Conservation (phyloP, 2,329 filamentous ascomycete species). For the Penicillium sp. region DNA sequence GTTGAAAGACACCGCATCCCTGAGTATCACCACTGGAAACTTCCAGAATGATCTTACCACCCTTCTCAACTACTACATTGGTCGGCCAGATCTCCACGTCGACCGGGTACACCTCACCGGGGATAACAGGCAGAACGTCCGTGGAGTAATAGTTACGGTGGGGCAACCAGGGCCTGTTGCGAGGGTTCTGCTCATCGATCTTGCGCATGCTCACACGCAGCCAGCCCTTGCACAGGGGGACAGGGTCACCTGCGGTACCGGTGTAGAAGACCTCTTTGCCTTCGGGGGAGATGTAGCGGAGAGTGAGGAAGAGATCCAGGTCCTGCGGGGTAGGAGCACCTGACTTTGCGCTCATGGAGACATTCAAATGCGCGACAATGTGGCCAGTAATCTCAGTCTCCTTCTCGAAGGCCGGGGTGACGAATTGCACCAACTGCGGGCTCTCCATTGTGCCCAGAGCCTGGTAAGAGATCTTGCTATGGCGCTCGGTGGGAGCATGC, state of each 20-base stretch:
- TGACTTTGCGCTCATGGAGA: slow-evolving; percentile 53
- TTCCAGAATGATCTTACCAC: slow-evolving; percentile 33
- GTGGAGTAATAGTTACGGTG: slow-evolving; percentile 54
- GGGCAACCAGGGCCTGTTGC: slow-evolving; percentile 50
- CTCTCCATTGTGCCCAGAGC: slow-evolving; percentile 61
- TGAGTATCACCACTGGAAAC: slow-evolving; percentile 52
- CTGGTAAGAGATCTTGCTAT: slow-evolving; percentile 56
- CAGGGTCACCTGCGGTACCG: slow-evolving; percentile 57
- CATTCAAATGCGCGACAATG: slow-evolving; percentile 63
- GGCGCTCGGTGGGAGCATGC: slow-evolving; percentile 28
- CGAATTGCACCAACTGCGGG: slow-evolving; percentile 59
- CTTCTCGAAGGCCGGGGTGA: slow-evolving; percentile 57
- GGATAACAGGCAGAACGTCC: slow-evolving; percentile 50
- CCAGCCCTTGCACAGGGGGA: slow-evolving; percentile 58
- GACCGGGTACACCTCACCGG: slow-evolving; percentile 53
- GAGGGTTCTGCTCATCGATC: slow-evolving; percentile 46
- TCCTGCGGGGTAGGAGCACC: slow-evolving; percentile 48
- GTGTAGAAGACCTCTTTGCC: slow-evolving; percentile 59
- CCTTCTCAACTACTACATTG: slow-evolving; percentile 38
- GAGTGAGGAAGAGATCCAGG: slow-evolving; percentile 58
- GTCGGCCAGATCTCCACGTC: slow-evolving; percentile 50
- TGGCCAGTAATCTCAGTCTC: slow-evolving; percentile 73
- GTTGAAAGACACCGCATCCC: slow-evolving; percentile 52
- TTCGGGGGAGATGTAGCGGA: slow-evolving; percentile 52
- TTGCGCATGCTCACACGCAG: slow-evolving; percentile 55